Evolutionary conservation across 2,329 filamentous ascomycete species (phyloP).

Genomic region (Fusarium irregulare): DNA sequence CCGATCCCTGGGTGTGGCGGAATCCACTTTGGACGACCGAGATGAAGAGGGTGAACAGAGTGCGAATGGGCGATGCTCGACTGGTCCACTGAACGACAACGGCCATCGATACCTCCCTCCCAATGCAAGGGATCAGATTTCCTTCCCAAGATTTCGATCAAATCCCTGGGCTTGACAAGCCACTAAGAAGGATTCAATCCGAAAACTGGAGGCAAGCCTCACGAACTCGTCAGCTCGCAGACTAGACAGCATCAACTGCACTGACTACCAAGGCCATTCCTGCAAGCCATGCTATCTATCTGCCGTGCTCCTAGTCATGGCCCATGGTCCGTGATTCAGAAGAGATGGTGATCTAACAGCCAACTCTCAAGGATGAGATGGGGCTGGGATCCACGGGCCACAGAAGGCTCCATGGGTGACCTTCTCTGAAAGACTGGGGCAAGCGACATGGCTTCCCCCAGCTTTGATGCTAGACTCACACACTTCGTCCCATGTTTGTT

Average conservation of each 20-base stretch:
- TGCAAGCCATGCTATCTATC: background rate
- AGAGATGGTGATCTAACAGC: slow-evolving; percentile 38
- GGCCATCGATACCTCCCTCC: slow-evolving; percentile 19
- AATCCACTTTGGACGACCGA: slow-evolving; percentile 43
- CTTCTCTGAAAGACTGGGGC: slow-evolving; percentile 32
- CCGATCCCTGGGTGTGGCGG: slow-evolving; percentile 39
- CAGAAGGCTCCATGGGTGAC: slow-evolving; percentile 32
- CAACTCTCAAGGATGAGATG: slow-evolving; percentile 32
- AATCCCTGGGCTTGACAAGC: background rate
- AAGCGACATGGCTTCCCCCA: slow-evolving; percentile 39
- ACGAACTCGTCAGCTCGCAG: background rate
- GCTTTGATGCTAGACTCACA: slow-evolving; percentile 41
- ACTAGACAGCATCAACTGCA: background rate
- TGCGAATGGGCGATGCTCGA: slow-evolving; percentile 34
- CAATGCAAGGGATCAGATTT: slow-evolving; percentile 14
- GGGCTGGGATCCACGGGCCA: slow-evolving; percentile 35
- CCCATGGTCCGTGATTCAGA: slow-evolving; percentile 34
- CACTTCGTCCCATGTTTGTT: slow-evolving; percentile 39
- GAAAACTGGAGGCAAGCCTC: background rate
- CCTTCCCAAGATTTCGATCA: background rate
- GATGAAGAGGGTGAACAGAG: slow-evolving; percentile 40
- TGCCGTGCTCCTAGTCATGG: slow-evolving; percentile 25
- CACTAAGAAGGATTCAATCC: no score
- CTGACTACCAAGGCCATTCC: background rate
- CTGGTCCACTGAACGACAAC: slow-evolving; percentile 35